Conservation (phyloP, 495 filamentous ascomycete genomes). For the Clohesyomyces aquaticus region DNA sequence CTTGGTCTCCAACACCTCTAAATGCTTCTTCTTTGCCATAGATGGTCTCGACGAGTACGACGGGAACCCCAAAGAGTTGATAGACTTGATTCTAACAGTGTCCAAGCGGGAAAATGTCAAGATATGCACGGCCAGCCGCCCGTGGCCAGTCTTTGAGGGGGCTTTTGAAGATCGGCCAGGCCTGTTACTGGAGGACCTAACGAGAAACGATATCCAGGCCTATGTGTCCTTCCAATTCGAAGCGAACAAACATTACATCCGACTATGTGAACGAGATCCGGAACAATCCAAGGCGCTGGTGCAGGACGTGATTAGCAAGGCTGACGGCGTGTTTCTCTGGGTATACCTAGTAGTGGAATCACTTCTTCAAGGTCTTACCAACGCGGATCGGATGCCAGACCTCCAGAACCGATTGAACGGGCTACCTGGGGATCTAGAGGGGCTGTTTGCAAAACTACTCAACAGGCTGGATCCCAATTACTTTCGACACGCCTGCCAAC, state of each 20-base stretch:
- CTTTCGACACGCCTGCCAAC: too few relatives aligned
- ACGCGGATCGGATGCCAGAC: conserved; percentile 14
- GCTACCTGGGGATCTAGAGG: conserved; percentile 13
- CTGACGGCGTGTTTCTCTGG: conserved; percentile 24
- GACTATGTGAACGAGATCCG: not conserved
- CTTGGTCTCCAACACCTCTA: conserved; percentile 16
- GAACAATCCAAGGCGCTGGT: not conserved
- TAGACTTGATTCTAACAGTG: too few relatives aligned
- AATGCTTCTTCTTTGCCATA: conserved; percentile 28
- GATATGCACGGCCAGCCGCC: not conserved
- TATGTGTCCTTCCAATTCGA: not conserved
- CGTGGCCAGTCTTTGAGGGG: not conserved
- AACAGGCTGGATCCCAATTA: too few relatives aligned
- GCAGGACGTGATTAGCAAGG: not conserved
- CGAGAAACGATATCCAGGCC: not conserved
- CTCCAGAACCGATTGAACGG: conserved; percentile 16
- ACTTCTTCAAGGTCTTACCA: conserved; percentile 5
- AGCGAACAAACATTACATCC: not conserved
- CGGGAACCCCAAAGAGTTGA: too few relatives aligned
- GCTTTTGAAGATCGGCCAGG: not conserved
- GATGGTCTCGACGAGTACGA: too few relatives aligned
- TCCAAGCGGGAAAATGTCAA: not conserved
- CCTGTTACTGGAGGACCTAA: not conserved
- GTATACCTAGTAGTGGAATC: conserved; percentile 5
- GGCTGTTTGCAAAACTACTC: not conserved